A percentile compares a stretch with the other conserved stretches of the same genome.
These are phyloP conservation scores for Geotrichum carabidarum DNA, from an alignment of 1,139 yeast genomes.

Conservation along the genomic window DNA sequence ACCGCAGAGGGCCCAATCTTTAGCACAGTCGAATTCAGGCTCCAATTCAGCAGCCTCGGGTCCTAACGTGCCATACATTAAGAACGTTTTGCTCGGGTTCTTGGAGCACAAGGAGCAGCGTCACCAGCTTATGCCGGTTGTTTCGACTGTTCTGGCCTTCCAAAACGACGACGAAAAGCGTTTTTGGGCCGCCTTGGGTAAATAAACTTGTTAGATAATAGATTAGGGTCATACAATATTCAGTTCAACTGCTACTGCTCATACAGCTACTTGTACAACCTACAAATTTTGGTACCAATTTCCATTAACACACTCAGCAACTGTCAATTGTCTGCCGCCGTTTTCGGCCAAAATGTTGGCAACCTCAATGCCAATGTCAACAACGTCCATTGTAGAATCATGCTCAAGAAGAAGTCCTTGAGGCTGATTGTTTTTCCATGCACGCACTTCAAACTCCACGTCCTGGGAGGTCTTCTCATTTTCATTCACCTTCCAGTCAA, in stretches of 20 bases:
- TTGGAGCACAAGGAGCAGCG: slow-evolving; percentile 88
- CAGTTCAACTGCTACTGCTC: too few species aligned
- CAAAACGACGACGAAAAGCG: slow-evolving; percentile 67
- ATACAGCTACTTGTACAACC: background rate
- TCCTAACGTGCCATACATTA: slow-evolving; percentile 66
- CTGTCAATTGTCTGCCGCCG: slow-evolving; percentile 59
- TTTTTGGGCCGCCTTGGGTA: slow-evolving; percentile 52
- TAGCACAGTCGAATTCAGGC: slow-evolving; percentile 4
- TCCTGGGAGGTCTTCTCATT: slow-evolving; percentile 45
- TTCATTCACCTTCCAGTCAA: slow-evolving; percentile 72
- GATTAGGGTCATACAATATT: too few species aligned
- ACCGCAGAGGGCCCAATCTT: slow-evolving; percentile 4
- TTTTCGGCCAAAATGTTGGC: slow-evolving; percentile 39
- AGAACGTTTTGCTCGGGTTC: slow-evolving; percentile 82
- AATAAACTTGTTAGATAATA: background rate
- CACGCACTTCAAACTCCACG: slow-evolving; percentile 50
- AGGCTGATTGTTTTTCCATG: slow-evolving; percentile 44
- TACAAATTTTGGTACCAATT: slow-evolving; percentile 32
- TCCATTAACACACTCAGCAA: slow-evolving; percentile 79
- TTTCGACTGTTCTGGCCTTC: slow-evolving; percentile 67
- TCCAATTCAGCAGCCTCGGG: slow-evolving; percentile 2
- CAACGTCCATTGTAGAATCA: slow-evolving; percentile 66
- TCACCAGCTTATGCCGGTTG: slow-evolving; percentile 74
- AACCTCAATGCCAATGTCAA: slow-evolving; percentile 60
- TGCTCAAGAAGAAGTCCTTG: slow-evolving; percentile 79